Evolutionary conservation across 2,329 filamentous ascomycete genomes (phyloP).

Genomic region (Aspergillus sp.): DNA sequence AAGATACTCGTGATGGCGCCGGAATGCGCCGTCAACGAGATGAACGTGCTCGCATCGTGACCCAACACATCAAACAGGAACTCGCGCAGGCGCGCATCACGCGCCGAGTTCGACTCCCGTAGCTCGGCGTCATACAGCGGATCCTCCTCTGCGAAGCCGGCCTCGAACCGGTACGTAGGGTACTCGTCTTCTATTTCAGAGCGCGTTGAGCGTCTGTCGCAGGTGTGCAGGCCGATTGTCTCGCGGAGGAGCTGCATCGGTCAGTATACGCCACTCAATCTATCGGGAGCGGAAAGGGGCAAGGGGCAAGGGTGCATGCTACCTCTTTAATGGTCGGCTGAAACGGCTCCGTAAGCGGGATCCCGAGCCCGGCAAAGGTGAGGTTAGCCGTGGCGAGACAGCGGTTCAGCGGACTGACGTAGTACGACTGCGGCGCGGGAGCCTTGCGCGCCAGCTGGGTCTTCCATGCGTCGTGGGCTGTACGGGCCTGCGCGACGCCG

Average conservation of each 20-base stretch:
- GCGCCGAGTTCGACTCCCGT: conserved; percentile 50
- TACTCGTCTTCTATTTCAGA: conserved; percentile 50
- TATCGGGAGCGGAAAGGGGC: background rate
- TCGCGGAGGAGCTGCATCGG: conserved; percentile 51
- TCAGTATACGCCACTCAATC: background rate
- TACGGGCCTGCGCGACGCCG: conserved; percentile 53
- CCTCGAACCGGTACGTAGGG: conserved; percentile 53
- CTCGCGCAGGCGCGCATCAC: conserved; percentile 45
- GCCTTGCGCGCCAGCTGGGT: conserved; percentile 49
- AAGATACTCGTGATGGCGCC: conserved; percentile 58
- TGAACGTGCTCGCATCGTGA: conserved; percentile 45
- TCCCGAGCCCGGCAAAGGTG: conserved; percentile 50
- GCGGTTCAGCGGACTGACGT: conserved; percentile 58
- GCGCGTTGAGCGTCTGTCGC: conserved; percentile 54
- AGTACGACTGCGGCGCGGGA: conserved; percentile 55
- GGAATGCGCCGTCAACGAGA: conserved; percentile 60
- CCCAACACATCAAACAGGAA: conserved; percentile 56
- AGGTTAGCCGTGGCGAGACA: conserved; percentile 57
- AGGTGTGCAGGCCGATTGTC: conserved; percentile 61
- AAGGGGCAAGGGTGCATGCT: background rate
- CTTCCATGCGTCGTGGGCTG: conserved; percentile 48
- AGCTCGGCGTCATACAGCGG: conserved; percentile 50
- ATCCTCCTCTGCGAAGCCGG: conserved; percentile 55
- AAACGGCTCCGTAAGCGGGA: conserved; percentile 50
- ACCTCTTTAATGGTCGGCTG: conserved; percentile 58